phyloP scores from a whole-genome alignment of 2,329 filamentous ascomycete species.

The Clonostachys byssicola region DNA sequence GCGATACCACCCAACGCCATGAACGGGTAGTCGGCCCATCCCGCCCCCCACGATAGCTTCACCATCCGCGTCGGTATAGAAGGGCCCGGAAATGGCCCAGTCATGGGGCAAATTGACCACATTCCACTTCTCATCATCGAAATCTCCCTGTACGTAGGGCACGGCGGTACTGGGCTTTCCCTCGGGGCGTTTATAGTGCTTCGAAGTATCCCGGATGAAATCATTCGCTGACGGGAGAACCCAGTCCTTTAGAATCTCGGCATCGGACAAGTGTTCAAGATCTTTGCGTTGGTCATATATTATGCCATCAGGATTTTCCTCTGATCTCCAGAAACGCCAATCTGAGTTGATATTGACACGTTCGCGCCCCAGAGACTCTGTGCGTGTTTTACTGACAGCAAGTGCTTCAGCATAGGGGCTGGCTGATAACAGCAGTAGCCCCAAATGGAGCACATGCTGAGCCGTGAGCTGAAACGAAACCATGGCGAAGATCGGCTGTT shows the following conservation, averaged over 20 bases:
- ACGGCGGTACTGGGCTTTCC: conserved; percentile 19
- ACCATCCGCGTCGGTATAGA: conserved; percentile 19
- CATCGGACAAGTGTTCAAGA: conserved; percentile 7
- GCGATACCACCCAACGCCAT: conserved; percentile 52
- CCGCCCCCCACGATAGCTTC: conserved; percentile 26
- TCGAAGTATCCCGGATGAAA: conserved; percentile 22
- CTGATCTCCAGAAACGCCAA: conserved; percentile 31
- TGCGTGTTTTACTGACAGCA: too few species aligned
- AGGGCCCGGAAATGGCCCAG: conserved; percentile 43
- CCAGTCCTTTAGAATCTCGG: conserved; percentile 27
- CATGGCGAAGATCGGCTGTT: too few species aligned
- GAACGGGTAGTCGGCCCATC: conserved; percentile 37
- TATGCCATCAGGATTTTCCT: conserved; percentile 26
- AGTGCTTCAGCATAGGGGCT: too few species aligned
- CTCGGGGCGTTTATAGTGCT: conserved; percentile 21
- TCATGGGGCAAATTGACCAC: conserved; percentile 38
- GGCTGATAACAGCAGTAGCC: too few species aligned
- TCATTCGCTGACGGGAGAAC: conserved; percentile 34
- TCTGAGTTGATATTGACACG: conserved; percentile 24
- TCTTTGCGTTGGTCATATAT: conserved; percentile 15
- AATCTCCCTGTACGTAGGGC: conserved; percentile 20
- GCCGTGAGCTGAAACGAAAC: too few species aligned
- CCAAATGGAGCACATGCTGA: too few species aligned
- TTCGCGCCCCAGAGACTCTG: conserved; percentile 8
- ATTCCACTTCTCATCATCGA: conserved; percentile 36